Conservation (phyloP, 495 filamentous ascomycete genomes). For the Tuber magnatum region DNA sequence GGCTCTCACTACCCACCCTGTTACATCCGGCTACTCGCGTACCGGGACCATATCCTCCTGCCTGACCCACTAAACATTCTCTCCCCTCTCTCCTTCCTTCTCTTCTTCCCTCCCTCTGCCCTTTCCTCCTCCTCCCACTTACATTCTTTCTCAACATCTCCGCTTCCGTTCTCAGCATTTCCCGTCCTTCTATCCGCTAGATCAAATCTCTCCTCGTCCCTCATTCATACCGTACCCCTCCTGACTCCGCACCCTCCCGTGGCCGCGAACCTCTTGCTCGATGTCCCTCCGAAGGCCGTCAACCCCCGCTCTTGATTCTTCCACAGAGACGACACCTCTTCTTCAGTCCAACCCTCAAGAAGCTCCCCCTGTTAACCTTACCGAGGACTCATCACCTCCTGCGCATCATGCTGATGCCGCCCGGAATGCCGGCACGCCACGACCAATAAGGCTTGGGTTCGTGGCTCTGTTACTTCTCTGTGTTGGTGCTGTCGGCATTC, state of each 20-base stretch:
- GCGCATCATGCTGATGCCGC: neutral
- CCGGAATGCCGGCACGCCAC: neutral
- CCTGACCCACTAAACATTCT: too few species aligned
- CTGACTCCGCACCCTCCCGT: neutral
- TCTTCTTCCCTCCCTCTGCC: too few species aligned
- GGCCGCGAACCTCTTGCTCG: neutral
- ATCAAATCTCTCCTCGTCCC: neutral
- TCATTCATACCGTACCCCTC: neutral
- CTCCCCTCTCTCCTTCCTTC: too few species aligned
- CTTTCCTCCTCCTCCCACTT: too few species aligned
- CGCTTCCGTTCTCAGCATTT: neutral
- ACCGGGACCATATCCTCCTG: too few species aligned
- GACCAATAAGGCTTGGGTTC: conserved; percentile 52
- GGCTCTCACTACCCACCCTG: too few species aligned
- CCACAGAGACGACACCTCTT: neutral
- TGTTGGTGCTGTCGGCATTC: conserved; percentile 46
- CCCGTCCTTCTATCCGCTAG: neutral
- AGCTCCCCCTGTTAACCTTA: neutral
- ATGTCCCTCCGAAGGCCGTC: neutral
- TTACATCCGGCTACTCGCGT: too few species aligned
- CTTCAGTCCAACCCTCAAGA: neutral
- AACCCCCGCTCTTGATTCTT: neutral
- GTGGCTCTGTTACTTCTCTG: conserved; percentile 51
- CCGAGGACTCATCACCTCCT: neutral
- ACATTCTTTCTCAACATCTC: too few species aligned